Evolutionary conservation across 306 rosid genomes (phyloP).

Genomic region (Quercus mongolica): DNA sequence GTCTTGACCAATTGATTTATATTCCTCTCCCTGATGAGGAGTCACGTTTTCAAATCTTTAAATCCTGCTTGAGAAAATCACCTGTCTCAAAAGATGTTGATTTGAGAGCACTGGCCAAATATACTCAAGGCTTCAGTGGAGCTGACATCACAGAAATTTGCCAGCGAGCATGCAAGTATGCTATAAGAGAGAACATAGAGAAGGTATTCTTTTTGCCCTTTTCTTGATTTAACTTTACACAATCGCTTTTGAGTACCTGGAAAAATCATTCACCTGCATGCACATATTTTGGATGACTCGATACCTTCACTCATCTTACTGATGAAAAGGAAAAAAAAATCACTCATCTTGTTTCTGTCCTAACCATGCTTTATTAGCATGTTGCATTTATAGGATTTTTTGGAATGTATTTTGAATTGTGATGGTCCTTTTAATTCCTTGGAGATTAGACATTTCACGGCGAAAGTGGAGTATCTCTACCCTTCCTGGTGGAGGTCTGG

Average conservation of each 20-base stretch:
- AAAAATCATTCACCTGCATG: background rate
- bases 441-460: background rate
- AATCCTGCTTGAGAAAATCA: constrained; percentile 58
- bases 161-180: constrained; percentile 60
- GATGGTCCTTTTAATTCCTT: background rate
- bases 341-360: background rate
- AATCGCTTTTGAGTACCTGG: background rate
- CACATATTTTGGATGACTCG: background rate
- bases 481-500: background rate
- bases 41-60: constrained; percentile 46
- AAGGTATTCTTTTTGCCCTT: constrained; percentile 31
- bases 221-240: background rate
- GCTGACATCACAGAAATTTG: constrained; percentile 61
- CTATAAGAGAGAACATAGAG: constrained; percentile 61
- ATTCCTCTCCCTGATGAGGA: constrained; percentile 64
- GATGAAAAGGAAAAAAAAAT: too few relatives aligned
- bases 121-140: constrained; percentile 60
- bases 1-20: constrained; percentile 56
- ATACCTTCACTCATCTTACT: background rate
- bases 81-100: constrained; percentile 53
- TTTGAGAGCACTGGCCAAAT: constrained; percentile 45
- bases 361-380: background rate
- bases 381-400: background rate
- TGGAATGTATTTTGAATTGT: background rate
- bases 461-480: background rate